Conservation (phyloP, 805 yeast genomes). For the Wickerhamia fluorescens region DNA sequence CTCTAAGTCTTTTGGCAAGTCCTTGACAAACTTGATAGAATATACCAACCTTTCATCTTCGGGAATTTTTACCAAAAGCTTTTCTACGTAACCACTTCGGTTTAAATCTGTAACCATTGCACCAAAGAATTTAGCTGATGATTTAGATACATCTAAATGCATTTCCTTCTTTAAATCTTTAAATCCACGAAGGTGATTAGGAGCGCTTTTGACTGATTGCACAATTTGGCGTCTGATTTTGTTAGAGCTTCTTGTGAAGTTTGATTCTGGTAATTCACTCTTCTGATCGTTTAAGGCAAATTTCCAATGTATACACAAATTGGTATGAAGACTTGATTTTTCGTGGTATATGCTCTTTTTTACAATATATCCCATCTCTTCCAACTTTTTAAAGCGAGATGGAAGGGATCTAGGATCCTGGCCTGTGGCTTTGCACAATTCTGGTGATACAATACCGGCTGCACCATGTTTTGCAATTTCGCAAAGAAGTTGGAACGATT, state of each 20-base stretch:
- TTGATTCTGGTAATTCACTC: conserved; percentile 9
- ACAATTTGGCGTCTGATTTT: conserved; percentile 35
- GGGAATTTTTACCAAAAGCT: conserved; percentile 39
- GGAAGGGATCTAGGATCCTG: conserved; percentile 72
- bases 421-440: conserved; percentile 47
- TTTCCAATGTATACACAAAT: conserved; percentile 43
- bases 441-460: conserved; percentile 53
- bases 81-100: conserved; percentile 39
- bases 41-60: conserved; percentile 26
- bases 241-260: conserved; percentile 17
- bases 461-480: conserved; percentile 53
- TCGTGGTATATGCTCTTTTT: conserved; percentile 28
- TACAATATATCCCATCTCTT: conserved; percentile 41
- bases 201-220: conserved; percentile 47
- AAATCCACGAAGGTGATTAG: conserved; percentile 53
- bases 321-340: conserved; percentile 44
- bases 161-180: conserved; percentile 56
- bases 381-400: conserved; percentile 50
- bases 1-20: conserved; percentile 41
- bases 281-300: conserved; percentile 28
- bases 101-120: conserved; percentile 41
- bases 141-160: conserved; percentile 36
- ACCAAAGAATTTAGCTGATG: conserved; percentile 40
- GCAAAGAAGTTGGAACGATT: conserved; percentile 46
- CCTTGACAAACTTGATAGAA: conserved; percentile 35